phyloP scores from a whole-genome alignment of 169 alveolate species.

The Plasmodium berghei region DNA sequence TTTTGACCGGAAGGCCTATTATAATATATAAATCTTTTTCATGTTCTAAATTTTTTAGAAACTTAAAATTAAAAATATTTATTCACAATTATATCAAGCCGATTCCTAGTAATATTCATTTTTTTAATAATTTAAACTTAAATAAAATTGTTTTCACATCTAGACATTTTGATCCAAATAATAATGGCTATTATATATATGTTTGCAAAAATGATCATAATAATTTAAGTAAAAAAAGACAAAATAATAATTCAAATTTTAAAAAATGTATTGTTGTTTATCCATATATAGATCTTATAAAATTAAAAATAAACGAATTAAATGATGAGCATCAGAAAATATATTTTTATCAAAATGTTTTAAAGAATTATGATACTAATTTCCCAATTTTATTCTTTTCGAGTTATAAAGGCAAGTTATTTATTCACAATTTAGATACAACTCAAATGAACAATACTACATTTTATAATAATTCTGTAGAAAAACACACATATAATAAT shows the following conservation, averaged over 20 bases:
- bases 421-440: slow-evolving; percentile 16
- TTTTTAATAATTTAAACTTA: not conserved
- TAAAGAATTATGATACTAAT: not conserved
- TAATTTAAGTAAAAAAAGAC: not conserved
- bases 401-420: slow-evolving; percentile 46
- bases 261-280: slow-evolving; percentile 23
- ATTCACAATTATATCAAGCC: slow-evolving; percentile 37
- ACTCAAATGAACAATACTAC: not conserved
- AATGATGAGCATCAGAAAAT: not conserved
- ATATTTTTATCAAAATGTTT: not conserved
- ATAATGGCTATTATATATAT: slow-evolving; percentile 19
- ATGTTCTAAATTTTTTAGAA: not conserved
- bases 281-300: slow-evolving; percentile 21
- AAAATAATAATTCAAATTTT: not conserved
- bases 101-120: slow-evolving; percentile 22
- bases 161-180: not conserved
- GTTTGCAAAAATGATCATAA: not conserved
- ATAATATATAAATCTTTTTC: slow-evolving; percentile 34
- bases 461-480: not conserved
- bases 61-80: slow-evolving; percentile 28
- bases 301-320: not conserved
- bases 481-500: not conserved
- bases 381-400: slow-evolving; percentile 31
- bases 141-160: not conserved
- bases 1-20: slow-evolving; percentile 64